phyloP scores from a whole-genome alignment of 2,329 filamentous ascomycete species.

The Cercospora nicotianae region DNA sequence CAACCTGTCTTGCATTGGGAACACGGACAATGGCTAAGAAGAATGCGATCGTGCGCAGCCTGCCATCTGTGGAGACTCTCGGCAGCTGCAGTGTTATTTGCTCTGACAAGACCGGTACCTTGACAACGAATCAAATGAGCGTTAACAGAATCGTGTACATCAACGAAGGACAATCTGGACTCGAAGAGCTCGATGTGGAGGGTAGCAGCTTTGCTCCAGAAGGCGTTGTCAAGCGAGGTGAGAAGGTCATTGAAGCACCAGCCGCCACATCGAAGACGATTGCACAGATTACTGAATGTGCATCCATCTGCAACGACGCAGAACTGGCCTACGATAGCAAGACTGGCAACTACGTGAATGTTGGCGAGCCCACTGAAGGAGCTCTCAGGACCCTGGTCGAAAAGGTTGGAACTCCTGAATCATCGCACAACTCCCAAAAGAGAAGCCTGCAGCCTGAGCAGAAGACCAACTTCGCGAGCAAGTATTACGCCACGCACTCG shows the following conservation, averaged over 20 bases:
- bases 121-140: conserved; percentile 99
- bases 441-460: conserved; percentile 54
- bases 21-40: conserved; percentile 99
- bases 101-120: conserved; percentile 97
- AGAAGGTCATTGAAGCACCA: conserved; percentile 67
- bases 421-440: conserved; percentile 56
- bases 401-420: conserved; percentile 84
- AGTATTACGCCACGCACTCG: conserved; percentile 75
- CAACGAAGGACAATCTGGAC: conserved; percentile 66
- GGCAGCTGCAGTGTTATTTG: conserved; percentile 99
- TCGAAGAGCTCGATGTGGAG: conserved; percentile 86
- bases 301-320: conserved; percentile 84
- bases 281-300: conserved; percentile 70
- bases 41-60: conserved; percentile 92
- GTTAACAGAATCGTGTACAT: conserved; percentile 90
- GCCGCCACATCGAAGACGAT: conserved; percentile 73
- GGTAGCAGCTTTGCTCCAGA: conserved; percentile 89
- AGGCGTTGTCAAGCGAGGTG: conserved; percentile 67
- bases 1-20: conserved; percentile 93
- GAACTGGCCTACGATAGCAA: conserved; percentile 78
- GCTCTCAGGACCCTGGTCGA: conserved; percentile 87
- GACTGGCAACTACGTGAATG: conserved; percentile 70
- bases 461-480: conserved; percentile 77
- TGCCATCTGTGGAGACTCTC: conserved; percentile 95
- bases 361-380: conserved; percentile 95